These are phyloP conservation scores for Colletotrichum plurivorum DNA, from an alignment of 2,329 filamentous ascomycete genomes.

Conservation along the genomic window DNA sequence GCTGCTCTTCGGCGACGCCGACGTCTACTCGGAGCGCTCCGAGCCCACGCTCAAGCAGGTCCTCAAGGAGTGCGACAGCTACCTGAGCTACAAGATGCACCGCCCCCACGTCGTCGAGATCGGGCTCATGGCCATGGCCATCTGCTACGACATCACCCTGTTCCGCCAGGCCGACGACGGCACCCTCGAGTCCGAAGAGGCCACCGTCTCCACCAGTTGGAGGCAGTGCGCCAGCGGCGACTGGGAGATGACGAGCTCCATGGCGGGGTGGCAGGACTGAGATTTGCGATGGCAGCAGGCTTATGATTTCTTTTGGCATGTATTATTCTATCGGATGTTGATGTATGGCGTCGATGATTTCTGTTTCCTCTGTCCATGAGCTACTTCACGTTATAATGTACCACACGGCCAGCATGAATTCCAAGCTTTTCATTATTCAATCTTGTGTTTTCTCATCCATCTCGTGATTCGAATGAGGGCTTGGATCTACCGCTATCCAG, in stretches of 20 bases:
- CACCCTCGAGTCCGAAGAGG: conserved; percentile 47
- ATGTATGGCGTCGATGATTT: not conserved
- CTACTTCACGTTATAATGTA: not conserved
- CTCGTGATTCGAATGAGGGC: too few relatives aligned
- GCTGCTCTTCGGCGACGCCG: conserved; percentile 47
- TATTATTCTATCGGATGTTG: not conserved
- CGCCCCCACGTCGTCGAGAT: conserved; percentile 53
- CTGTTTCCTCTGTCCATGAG: not conserved
- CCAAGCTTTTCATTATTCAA: not conserved
- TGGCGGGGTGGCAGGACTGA: conserved; percentile 40
- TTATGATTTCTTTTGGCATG: not conserved
- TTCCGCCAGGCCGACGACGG: conserved; percentile 45
- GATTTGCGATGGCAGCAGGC: not conserved
- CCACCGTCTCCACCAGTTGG: conserved; percentile 49
- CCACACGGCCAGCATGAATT: not conserved
- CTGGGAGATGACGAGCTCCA: conserved; percentile 45
- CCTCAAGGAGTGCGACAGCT: conserved; percentile 47
- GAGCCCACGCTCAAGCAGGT: conserved; percentile 48
- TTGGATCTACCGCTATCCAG: too few relatives aligned
- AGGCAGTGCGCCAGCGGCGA: conserved; percentile 54
- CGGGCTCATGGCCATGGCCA: conserved; percentile 53
- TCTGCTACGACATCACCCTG: conserved; percentile 51
- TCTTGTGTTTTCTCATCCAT: too few relatives aligned
- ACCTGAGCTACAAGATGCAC: conserved; percentile 50
- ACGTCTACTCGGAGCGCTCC: conserved; percentile 45